phyloP scores from a whole-genome alignment of 257 asterid genomes.

The Nicotiana tomentosiformis region DNA sequence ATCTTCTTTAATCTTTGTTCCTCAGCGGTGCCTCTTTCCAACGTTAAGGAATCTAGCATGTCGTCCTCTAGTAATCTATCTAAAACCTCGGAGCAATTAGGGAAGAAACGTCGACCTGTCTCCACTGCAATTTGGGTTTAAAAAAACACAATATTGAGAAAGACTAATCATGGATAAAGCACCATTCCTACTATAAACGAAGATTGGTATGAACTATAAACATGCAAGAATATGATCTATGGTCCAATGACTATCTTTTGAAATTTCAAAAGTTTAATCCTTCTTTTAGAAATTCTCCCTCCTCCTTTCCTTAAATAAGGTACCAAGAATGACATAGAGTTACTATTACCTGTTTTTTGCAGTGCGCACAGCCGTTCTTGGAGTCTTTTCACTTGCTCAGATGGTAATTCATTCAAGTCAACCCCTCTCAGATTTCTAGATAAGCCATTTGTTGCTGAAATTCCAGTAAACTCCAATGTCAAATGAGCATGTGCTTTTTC shows the following conservation, averaged over 20 bases:
- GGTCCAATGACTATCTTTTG: background rate
- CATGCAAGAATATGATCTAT: background rate
- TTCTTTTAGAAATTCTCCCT: background rate
- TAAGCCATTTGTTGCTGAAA: slow-evolving; percentile 45
- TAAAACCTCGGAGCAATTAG: slow-evolving; percentile 71
- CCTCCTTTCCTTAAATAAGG: background rate
- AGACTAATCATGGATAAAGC: background rate
- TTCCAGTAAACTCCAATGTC: slow-evolving; percentile 64
- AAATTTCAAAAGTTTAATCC: background rate
- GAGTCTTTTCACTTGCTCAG: slow-evolving; percentile 75
- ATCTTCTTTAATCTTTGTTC: slow-evolving; percentile 54
- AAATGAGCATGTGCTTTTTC: slow-evolving; percentile 67
- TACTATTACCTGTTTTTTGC: slow-evolving; percentile 63
- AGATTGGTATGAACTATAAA: background rate
- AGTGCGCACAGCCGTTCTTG: slow-evolving; percentile 58
- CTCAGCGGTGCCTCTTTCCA: slow-evolving; percentile 62
- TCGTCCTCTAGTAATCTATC: slow-evolving; percentile 77
- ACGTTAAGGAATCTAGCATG: slow-evolving; percentile 36
- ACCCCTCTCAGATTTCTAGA: slow-evolving; percentile 49
- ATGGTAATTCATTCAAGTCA: slow-evolving; percentile 61
- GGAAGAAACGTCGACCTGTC: slow-evolving; percentile 67
- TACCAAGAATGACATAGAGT: background rate
- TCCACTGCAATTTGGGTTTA: slow-evolving; percentile 37
- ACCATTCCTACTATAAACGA: background rate
- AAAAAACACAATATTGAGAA: background rate